phyloP scores from a whole-genome alignment of 2,329 filamentous ascomycete species.

The Madurella mycetomatis region DNA sequence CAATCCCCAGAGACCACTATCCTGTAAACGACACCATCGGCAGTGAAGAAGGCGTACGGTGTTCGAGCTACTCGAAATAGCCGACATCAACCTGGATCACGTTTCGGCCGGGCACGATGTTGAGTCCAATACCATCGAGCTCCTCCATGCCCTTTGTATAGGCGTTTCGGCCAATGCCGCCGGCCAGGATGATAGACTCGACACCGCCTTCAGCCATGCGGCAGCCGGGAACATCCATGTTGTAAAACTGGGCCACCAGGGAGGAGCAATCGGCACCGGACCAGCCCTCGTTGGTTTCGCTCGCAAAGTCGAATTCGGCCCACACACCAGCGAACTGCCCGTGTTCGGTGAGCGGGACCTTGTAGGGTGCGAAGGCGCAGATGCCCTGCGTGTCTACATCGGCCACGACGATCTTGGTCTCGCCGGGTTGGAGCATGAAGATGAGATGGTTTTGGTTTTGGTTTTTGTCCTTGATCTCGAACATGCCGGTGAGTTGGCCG shows the following conservation, averaged over 20 bases:
- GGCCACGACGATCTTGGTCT: slow-evolving; percentile 40
- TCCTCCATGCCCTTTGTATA: slow-evolving; percentile 34
- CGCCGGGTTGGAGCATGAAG: slow-evolving; percentile 39
- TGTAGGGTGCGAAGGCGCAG: slow-evolving; percentile 39
- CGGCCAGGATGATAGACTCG: slow-evolving; percentile 33
- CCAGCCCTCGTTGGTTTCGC: slow-evolving; percentile 43
- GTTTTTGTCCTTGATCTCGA: slow-evolving; percentile 30
- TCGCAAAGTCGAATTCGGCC: slow-evolving; percentile 48
- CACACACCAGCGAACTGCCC: slow-evolving; percentile 45
- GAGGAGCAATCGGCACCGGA: slow-evolving; percentile 49
- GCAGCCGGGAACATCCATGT: slow-evolving; percentile 35
- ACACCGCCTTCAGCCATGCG: slow-evolving; percentile 36
- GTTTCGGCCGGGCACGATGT: slow-evolving; percentile 26
- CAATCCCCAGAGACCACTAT: slow-evolving; percentile 12
- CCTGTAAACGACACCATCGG: slow-evolving; percentile 13
- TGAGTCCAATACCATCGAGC: slow-evolving; percentile 34
- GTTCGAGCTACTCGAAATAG: slow-evolving; percentile 10
- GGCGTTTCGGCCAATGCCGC: slow-evolving; percentile 31
- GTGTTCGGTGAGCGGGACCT: slow-evolving; percentile 32
- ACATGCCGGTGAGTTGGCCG: slow-evolving; percentile 46
- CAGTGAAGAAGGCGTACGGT: slow-evolving; percentile 6
- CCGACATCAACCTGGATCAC: slow-evolving; percentile 24
- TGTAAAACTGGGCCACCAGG: slow-evolving; percentile 39
- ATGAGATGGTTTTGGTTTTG: slow-evolving; percentile 36
- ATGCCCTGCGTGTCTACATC: slow-evolving; percentile 46